Evolutionary conservation across 257 asterid species (phyloP).

Genomic region (Primulina tabacum): DNA sequence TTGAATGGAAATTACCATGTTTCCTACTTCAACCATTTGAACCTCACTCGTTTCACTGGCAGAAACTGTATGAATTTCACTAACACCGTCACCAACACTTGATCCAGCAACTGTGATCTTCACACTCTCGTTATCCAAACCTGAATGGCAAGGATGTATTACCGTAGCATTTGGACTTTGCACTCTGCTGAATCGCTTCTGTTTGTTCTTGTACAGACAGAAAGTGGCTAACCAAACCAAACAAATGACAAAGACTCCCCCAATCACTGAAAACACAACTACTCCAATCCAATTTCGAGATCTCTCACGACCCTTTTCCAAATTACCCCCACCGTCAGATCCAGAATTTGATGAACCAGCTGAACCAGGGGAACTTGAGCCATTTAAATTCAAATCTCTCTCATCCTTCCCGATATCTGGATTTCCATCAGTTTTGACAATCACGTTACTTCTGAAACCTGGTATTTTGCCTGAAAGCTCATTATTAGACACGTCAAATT

Average conservation of each 20-base stretch:
- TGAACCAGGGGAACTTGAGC: slow-evolving; percentile 31
- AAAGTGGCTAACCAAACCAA: slow-evolving; percentile 57
- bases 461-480: slow-evolving; percentile 72
- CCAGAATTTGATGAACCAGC: slow-evolving; percentile 27
- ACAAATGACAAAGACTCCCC: slow-evolving; percentile 50
- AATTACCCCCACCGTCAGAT: slow-evolving; percentile 17
- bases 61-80: slow-evolving; percentile 56
- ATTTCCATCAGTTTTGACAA: slow-evolving; percentile 60
- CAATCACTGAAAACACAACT: slow-evolving; percentile 50
- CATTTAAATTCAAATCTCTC: slow-evolving; percentile 29
- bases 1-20: slow-evolving; percentile 87
- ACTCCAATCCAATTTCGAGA: slow-evolving; percentile 44
- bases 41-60: slow-evolving; percentile 50
- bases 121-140: slow-evolving; percentile 71
- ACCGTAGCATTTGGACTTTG: slow-evolving; percentile 81
- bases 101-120: slow-evolving; percentile 92
- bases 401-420: slow-evolving; percentile 68
- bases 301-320: slow-evolving; percentile 25
- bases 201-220: slow-evolving; percentile 68
- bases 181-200: slow-evolving; percentile 63
- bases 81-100: slow-evolving; percentile 53
- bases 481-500: slow-evolving; percentile 78
- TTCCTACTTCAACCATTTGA: slow-evolving; percentile 90
- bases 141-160: slow-evolving; percentile 79
- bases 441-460: slow-evolving; percentile 45